Base-by-base conservation (phyloP, 2,329 filamentous ascomycete genomes). In the Calonectria crousiana region DNA sequence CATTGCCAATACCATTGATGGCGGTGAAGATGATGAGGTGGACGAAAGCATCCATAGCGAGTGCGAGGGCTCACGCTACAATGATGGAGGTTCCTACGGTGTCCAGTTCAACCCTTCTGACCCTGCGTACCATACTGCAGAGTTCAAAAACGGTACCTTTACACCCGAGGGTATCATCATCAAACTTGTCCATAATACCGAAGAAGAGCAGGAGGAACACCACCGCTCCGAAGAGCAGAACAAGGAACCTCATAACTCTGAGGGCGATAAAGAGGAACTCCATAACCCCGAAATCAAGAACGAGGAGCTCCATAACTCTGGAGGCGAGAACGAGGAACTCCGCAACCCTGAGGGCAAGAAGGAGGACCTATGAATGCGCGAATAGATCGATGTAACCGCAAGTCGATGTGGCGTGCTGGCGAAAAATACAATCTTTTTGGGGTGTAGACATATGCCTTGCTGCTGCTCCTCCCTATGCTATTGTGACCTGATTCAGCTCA, bases 1-100 rank as follows among this genome's bases (percentile, higher is more conserved):
- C n/a, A 78, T 82, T 47, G 81, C 81, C 41, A 71, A 53, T 56
- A 80, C 80, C 38, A 82, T 83, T 34, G 79, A 82, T 56, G 78
- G 79, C n/a, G 80, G 76, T 30, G 38, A 60, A 20, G 78, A 81
- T 18, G 76, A 81, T 30, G 81, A 47, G 8, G 44, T 23, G 4
- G 2, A 80, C 26, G 69, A 53, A 52, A 80, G 78, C 49, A 82
- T 83, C 49, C 78, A 82, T 38, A 75, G 76, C 23, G 78, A 73
- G 30, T 62, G 69, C n/a, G 60, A 73, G 6, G 52, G 41, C 26
- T 32, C 72, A 36, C 83, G 83, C 62, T 72, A 69, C 11, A 74
- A 75, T 10, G 65, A 77, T 32, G 84, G 84, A 28, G 78, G 81
- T 32, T 64, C 60, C 34, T 64, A 75, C 2, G 75, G 74, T 32